A percentile compares a stretch with the other conserved stretches of the same genome.
phyloP scores from a whole-genome alignment of 345 rosid genomes.

The Populus pruinosa region DNA sequence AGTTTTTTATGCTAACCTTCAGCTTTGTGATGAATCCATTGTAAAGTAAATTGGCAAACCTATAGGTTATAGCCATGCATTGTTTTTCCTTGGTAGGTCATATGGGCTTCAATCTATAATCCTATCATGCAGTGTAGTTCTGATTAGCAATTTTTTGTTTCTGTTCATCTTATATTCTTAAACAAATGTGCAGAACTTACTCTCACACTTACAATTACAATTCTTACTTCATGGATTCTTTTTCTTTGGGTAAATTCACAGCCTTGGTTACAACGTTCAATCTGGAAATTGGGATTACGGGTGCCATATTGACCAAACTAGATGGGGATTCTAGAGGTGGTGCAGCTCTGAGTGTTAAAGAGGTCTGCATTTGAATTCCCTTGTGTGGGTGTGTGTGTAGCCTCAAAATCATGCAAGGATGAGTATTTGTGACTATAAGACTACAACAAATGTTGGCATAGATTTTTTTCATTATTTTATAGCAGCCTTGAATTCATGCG shows the following conservation, averaged over 20 bases:
- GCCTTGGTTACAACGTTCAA: constrained; percentile 94
- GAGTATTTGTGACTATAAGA: neutral
- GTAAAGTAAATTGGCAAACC: neutral
- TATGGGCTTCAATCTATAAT: neutral
- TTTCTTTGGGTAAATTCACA: constrained; percentile 30
- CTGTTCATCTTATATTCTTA: neutral
- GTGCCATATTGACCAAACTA: constrained; percentile 96
- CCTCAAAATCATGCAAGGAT: neutral
- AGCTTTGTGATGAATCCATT: neutral
- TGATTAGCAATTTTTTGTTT: neutral
- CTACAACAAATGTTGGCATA: neutral
- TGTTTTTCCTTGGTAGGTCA: neutral
- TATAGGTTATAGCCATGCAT: no score
- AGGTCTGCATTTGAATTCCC: constrained; percentile 47
- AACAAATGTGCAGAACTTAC: neutral
- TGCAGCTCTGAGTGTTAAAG: constrained; percentile 96
- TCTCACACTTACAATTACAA: neutral
- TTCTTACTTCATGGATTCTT: neutral
- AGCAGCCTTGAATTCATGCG: neutral
- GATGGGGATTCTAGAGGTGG: constrained; percentile 99
- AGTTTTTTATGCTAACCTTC: neutral
- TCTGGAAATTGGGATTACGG: constrained; percentile 95
- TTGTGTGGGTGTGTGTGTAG: no score
- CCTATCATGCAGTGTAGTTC: neutral
- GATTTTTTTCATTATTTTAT: neutral